Conservation (phyloP, 1,284 basidiomycete species). For the Thecaphora frezii region DNA sequence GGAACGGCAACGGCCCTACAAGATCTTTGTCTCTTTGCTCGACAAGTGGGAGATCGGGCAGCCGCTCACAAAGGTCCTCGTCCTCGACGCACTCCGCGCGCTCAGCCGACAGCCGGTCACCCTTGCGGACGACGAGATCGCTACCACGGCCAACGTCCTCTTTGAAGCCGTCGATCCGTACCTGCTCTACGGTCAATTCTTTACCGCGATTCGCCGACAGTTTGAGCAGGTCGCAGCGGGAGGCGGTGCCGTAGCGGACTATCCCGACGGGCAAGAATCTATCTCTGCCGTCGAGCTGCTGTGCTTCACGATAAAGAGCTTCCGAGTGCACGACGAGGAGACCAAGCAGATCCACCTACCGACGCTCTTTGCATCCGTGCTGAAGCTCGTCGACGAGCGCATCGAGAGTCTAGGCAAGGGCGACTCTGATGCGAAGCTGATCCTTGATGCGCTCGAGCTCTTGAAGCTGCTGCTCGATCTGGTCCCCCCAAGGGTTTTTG, state of each 20-base stretch:
- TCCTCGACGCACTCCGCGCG: constrained; percentile 77
- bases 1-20: constrained; percentile 79
- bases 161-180: constrained; percentile 91
- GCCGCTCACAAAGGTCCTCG: constrained; percentile 73
- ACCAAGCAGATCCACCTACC: constrained; percentile 78
- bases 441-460: constrained; percentile 10
- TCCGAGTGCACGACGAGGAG: constrained; percentile 78
- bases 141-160: constrained; percentile 81
- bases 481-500: constrained; percentile 44
- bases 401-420: not conserved
- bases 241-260: constrained; percentile 40
- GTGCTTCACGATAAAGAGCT: constrained; percentile 71
- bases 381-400: constrained; percentile 20
- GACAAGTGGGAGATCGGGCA: constrained; percentile 97
- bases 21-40: constrained; percentile 88
- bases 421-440: no score
- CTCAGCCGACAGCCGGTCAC: constrained; percentile 63
- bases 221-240: constrained; percentile 58
- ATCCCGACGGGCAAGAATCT: not conserved
- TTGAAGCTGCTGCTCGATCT: constrained; percentile 37
- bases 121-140: constrained; percentile 63
- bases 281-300: constrained; percentile 58
- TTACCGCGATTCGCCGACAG: constrained; percentile 61
- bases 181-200: constrained; percentile 79
- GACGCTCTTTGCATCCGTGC: constrained; percentile 26